These are phyloP conservation scores for Radiomyces spectabilis DNA, from an alignment of 192 early-diverging fungal species.

Conservation along the genomic window DNA sequence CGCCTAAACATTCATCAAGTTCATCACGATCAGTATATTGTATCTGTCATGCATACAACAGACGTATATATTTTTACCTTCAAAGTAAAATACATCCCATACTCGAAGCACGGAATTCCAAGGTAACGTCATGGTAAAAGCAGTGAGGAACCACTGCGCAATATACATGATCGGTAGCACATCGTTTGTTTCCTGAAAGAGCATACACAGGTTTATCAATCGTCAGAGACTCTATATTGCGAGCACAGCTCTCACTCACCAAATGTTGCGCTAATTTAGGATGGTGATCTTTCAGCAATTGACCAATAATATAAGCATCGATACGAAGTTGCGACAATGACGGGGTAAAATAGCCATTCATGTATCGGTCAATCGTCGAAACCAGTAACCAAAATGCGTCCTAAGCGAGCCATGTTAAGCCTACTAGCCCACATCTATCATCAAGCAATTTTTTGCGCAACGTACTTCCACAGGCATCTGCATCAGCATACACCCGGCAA, in stretches of 20 bases:
- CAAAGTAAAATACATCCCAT: slow-evolving; percentile 89
- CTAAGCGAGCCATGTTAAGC: slow-evolving; percentile 21
- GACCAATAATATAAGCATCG: slow-evolving; percentile 79
- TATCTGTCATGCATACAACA: too few relatives aligned
- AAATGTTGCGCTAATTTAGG: slow-evolving; percentile 63
- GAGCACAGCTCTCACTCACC: slow-evolving; percentile 20
- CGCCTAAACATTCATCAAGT: slow-evolving; percentile 44
- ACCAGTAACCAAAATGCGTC: slow-evolving; percentile 88
- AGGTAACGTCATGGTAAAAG: slow-evolving; percentile 80
- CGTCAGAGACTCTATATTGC: not conserved
- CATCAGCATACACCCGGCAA: slow-evolving; percentile 90
- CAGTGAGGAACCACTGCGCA: slow-evolving; percentile 91
- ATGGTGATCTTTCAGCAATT: slow-evolving; percentile 60
- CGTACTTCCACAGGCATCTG: slow-evolving; percentile 57
- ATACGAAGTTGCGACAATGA: slow-evolving; percentile 66
- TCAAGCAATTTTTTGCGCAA: not conserved
- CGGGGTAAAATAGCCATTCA: slow-evolving; percentile 75
- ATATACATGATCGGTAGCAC: slow-evolving; percentile 85
- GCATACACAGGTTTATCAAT: not conserved
- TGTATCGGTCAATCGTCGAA: slow-evolving; percentile 60
- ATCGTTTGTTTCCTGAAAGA: slow-evolving; percentile 52
- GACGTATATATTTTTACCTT: too few relatives aligned
- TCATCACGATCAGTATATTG: too few relatives aligned
- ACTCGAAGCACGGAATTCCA: slow-evolving; percentile 84
- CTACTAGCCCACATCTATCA: not conserved